Base-by-base conservation (phyloP, 2,329 filamentous ascomycete genomes). In the Calycina marina region DNA sequence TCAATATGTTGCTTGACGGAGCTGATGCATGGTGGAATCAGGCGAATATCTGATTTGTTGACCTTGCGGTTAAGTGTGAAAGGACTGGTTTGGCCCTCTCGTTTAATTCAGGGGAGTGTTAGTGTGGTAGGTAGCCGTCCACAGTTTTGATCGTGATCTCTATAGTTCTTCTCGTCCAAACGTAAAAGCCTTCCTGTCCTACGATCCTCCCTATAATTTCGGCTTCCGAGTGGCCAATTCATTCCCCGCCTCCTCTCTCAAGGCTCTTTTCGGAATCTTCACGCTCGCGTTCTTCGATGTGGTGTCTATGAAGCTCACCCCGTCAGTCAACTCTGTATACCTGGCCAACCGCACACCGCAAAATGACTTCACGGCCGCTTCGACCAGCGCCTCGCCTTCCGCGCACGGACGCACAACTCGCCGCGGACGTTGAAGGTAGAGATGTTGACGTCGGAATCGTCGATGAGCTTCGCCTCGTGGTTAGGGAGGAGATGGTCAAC, bases 261-360 rank as follows among this genome's bases (percentile, higher is more conserved):
- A 39, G 4, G 52, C 30, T 36, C 57, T 63, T 28, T 62, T 50
- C 44, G 66, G 27, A 16, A 66, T 65, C 53, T 67, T 67, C 0
- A 62, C 63, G 4, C 57, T 52, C 2, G 70, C 65, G 34, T 76
- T 80, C 57, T 80, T 82, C n/a, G 78, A 77, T 14, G 84, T 72
- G 11, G 58, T 58, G 17, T 77, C 66, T 2, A 78, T 58, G 46
- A 83, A 79, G 6, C 63, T 55, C 10, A 84, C 66, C 1, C 77
- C 79, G 0, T 78, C 79, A 6, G 69, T 70, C 35, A 83, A 60
- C 48, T 69, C 65, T 56, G 84, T 84, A 48, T 77, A 68, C 37
- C 57, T 61, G 0, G 71, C 65, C 15, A 77, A 68, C 30, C 66
- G 65, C 43, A 62, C 60, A 32, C 71, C 65, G 29, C 79, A 62